Base-by-base conservation (phyloP, 2,329 filamentous ascomycete genomes). In the Talaromyces sp. region DNA sequence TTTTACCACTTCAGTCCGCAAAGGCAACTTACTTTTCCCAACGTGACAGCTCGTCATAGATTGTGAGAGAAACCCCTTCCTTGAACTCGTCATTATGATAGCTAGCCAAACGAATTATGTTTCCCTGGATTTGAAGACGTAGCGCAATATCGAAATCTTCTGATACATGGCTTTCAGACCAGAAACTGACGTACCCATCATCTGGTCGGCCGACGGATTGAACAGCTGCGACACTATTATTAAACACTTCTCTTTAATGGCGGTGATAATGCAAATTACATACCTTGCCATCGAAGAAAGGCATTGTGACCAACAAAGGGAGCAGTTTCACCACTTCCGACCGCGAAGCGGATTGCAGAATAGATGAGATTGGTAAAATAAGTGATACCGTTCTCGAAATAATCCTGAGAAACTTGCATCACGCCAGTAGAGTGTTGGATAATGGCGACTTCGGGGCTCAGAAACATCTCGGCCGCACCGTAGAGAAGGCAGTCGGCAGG, bases 341-440 rank as follows among this genome's bases (percentile, higher is more conserved):
- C 88, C 22, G 87, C 85, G 71, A 88, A 92, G 31, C 84, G 82
- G 71, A 92, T 92, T 39, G 88, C 85, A 0, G 86, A 88, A 79
- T 92, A 93, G 70, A 93, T 87, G 60, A 93, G 83, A 72, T 92
- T 88, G 48, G 90, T 93, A 78, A 93, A 92, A 79, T 90, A 93
- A 1, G 89, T 90, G 71, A 91, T 90, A 50, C 87, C 88, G 69
- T 88, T 89, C 76, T 93, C 90, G 70, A 93, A 93, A 77, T 87
- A 90, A 62, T 84, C 88, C 70, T 86, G 81, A 1, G 87, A 85
- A 10, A 93, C 88, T 69, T 92, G 88, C 89, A 93, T 92, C 66
- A 93, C 89, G 31, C 89, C 88, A 6, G 89, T 90, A 0, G 85
- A 84, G 76, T 89, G 90, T 73, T 92, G 89, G 65, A 91, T 82